Base-by-base conservation (phyloP, 495 filamentous ascomycete genomes). In the Ascodesmis nigricans region DNA sequence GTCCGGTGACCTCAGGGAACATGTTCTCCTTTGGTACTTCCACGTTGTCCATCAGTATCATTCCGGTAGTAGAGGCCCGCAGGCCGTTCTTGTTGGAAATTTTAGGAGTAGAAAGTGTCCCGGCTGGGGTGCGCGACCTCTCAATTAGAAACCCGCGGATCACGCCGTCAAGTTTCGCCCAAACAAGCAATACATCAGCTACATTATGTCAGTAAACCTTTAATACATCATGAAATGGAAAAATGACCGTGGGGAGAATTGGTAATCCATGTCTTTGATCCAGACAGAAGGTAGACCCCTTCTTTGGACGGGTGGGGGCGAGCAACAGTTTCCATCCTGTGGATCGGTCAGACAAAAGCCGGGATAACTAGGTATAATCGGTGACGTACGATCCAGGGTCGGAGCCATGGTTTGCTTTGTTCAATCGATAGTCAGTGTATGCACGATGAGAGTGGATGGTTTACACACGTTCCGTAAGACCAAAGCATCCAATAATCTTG, bases 211-310 rank as follows among this genome's bases (percentile, higher is more conserved):
- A 39, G 15, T 4, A 14, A 13, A 18, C 16, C n/a, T 10, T 15
- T 8, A 10, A 23, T 35, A 1, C 24, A 32, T 5, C 3, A 17
- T 2, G 19, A 21, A 16, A 17, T 3, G n/a, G 17, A 30, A 24
- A 7, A 25, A 14, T 18, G 13, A 39, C 36, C 68, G 42, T 95
- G 92, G 18, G 87, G 87, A 7, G 78, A 84, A 60, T 95, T 97
- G 27, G 87, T 95, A 47, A 97, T 97, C 87, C 87, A 97, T 0
- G 90, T 95, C 64, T 97, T 97, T 26, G 78, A 62, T 1, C 87
- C 87, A 26, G 67, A 75, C 21, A 97, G 57, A 21, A 73, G 63
- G 34, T 75, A 77, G 46, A 78, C 76, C 3, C 82, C 83, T 49
- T 78, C 73, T 63, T 91, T 90, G 2, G 66, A 71, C 2, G 87